phyloP scores from a whole-genome alignment of 2,329 filamentous ascomycete species.

The Fusarium xylarioides region DNA sequence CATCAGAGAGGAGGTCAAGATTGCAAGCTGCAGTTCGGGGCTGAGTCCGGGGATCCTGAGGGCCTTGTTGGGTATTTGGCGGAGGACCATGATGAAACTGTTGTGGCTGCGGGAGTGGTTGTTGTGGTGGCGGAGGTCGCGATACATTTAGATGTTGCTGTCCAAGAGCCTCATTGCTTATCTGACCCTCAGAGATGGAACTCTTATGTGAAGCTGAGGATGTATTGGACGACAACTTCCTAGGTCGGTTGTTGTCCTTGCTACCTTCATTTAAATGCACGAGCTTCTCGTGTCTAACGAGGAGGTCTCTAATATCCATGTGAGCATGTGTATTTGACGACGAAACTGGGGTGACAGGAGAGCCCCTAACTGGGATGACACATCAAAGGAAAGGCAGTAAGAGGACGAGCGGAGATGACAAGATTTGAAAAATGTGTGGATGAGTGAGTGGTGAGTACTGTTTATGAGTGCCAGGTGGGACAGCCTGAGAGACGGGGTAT shows the following conservation, averaged over 20 bases:
- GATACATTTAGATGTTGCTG: constrained; percentile 49
- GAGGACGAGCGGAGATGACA: not conserved
- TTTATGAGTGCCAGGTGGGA: constrained; percentile 30
- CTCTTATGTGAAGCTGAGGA: constrained; percentile 54
- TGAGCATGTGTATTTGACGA: constrained; percentile 51
- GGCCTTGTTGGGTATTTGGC: constrained; percentile 49
- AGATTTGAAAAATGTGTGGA: constrained; percentile 13
- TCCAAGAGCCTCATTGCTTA: constrained; percentile 57
- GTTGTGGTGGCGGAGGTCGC: constrained; percentile 42
- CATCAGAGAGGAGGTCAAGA: constrained; percentile 67
- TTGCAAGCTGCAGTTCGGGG: constrained; percentile 62
- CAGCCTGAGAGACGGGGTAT: constrained; percentile 28
- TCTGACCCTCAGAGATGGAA: constrained; percentile 58
- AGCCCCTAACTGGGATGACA: not conserved
- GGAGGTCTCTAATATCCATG: constrained; percentile 71
- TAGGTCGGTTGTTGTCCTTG: constrained; percentile 61
- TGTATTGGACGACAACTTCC: constrained; percentile 61
- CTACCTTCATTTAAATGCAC: constrained; percentile 69
- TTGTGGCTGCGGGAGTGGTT: constrained; percentile 39
- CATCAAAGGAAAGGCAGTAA: not conserved
- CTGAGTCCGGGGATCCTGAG: constrained; percentile 58
- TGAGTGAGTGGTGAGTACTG: constrained; percentile 26
- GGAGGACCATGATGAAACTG: constrained; percentile 53
- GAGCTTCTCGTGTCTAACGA: constrained; percentile 71
- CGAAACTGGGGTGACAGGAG: not conserved